These are phyloP conservation scores for Dianthus caryophyllus DNA, from an alignment of 148 eudicot species.

Conservation along the genomic window DNA sequence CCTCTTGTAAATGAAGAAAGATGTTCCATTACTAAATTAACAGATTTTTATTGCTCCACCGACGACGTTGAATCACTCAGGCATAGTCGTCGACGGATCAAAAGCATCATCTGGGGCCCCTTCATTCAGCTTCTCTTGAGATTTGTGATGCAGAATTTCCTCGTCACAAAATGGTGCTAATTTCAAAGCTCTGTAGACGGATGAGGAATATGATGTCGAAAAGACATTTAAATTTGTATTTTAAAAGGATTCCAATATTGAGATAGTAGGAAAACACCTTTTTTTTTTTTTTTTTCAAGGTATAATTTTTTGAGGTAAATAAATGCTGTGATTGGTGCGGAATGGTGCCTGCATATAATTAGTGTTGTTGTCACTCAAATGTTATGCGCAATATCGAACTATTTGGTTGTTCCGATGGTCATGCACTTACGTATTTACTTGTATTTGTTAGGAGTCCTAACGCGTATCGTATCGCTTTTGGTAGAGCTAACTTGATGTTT, in stretches of 20 bases:
- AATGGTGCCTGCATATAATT: too few relatives aligned
- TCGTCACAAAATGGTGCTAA: conserved; percentile 14
- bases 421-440: too few relatives aligned
- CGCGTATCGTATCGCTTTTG: too few relatives aligned
- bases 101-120: neutral
- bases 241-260: conserved; percentile 17
- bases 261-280: conserved; percentile 16
- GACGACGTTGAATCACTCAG: neutral
- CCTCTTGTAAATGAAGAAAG: conserved; percentile 24
- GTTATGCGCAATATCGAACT: too few relatives aligned
- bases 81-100: neutral
- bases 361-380: neutral
- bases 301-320: conserved; percentile 30
- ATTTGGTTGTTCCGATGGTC: too few relatives aligned
- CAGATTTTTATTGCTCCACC: conserved; percentile 5
- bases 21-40: conserved; percentile 20
- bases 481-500: too few relatives aligned
- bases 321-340: conserved; percentile 19
- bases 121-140: conserved; percentile 11
- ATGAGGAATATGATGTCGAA: conserved; percentile 33
- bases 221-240: conserved; percentile 37
- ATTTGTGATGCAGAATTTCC: conserved; percentile 14
- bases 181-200: conserved; percentile 4
- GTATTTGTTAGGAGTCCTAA: too few relatives aligned
- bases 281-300: neutral